Evolutionary conservation across 352 stramenopile species (phyloP), one percentile per base, ranked within the genome.

Genomic region (Phytopythium ostracodes): DNA sequence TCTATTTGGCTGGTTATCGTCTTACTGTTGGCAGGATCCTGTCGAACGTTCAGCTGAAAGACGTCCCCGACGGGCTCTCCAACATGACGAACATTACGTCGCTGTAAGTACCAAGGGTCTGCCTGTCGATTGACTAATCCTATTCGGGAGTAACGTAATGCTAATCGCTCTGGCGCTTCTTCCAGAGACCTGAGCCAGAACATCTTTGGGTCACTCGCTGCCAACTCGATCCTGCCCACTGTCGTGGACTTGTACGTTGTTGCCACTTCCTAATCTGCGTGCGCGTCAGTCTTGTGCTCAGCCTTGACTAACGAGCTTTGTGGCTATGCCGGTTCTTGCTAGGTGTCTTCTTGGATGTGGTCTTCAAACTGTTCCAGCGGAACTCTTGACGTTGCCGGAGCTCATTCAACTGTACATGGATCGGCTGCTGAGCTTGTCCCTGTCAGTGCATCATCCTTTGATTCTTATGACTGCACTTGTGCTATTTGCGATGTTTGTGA

Each of bases 341-440:
- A 50, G 33, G 8, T 56, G 35, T 63, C 27, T 46, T n/a, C 64
- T 44, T 59, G 51, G 15, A 12, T 67, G 42, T 11, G 25, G 67
- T 4, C 63, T 78, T 24, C 63, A 66, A 27, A 62, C 59, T 11
- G 27, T 81, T 15, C 73, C 73, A n/a, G 24, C 59, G 10, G 73
- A 72, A 20, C 55, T 81, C 25, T 22, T 71, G 22, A 63, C 62
- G 44, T 68, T 81, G 63, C 70, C 70, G 3, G 29, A 64, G 3
- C 73, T 81, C 46, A 70, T 63, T 59, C 66, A 62, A 25, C 59
- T 81, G 73, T 81, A 60, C 52, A 68, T 62, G 20, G 40, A 0
- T 20, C 25, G 17, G 15, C 17, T 10, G 20, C 18, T 54, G 12
- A 2, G 15, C 9, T 27, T 29, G 14, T 56, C 10, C 33, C 10